phyloP scores from a whole-genome alignment of 2,329 filamentous ascomycete genomes.

The Penicillium rolfsii region DNA sequence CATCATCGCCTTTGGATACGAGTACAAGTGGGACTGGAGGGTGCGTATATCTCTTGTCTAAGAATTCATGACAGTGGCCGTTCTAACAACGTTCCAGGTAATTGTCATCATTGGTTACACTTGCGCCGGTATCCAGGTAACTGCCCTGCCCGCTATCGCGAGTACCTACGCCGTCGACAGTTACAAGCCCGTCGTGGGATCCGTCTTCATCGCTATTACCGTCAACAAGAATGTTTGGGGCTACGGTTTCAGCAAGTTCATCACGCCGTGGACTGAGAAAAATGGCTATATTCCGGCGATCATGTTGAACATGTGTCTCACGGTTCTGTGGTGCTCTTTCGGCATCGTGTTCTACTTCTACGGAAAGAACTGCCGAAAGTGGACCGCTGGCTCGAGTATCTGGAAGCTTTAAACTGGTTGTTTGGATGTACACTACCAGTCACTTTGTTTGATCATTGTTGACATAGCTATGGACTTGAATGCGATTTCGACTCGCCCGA shows the following conservation, averaged over 20 bases:
- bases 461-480: neutral
- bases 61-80: neutral
- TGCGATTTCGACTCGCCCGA: neutral
- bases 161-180: conserved; percentile 64
- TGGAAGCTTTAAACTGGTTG: conserved; percentile 8
- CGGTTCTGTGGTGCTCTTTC: conserved; percentile 58
- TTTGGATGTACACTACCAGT: neutral
- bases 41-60: conserved; percentile 35
- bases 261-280: conserved; percentile 56
- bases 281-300: conserved; percentile 60
- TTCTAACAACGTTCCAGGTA: conserved; percentile 21
- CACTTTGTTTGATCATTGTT: neutral
- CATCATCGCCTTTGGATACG: conserved; percentile 57
- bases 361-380: conserved; percentile 62
- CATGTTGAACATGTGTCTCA: conserved; percentile 62
- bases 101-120: conserved; percentile 63
- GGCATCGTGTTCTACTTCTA: conserved; percentile 61
- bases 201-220: conserved; percentile 63
- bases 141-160: conserved; percentile 62
- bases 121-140: conserved; percentile 61
- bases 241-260: conserved; percentile 62
- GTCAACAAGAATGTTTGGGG: conserved; percentile 69
- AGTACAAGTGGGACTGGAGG: conserved; percentile 58
- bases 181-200: conserved; percentile 66
- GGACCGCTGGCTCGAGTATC: conserved; percentile 54